Conservation (phyloP, 2,329 filamentous ascomycete genomes). For the Colletotrichum sp. region DNA sequence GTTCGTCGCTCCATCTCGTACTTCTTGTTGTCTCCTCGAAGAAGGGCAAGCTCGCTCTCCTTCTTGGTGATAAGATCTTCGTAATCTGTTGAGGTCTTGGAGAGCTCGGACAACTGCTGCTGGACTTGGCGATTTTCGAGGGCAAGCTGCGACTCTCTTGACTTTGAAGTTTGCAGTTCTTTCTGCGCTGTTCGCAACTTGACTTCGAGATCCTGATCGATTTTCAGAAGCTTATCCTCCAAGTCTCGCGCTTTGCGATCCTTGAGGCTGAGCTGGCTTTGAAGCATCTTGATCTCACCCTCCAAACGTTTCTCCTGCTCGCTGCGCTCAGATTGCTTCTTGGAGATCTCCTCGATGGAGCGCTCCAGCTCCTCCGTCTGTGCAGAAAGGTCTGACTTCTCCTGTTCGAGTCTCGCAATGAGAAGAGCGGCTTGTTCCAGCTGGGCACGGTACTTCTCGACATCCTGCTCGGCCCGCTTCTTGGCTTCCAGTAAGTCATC, state of each 20-base stretch:
- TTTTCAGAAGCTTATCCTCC: conserved; percentile 81
- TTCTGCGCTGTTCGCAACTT: conserved; percentile 81
- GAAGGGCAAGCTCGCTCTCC: conserved; percentile 87
- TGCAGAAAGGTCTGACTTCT: conserved; percentile 77
- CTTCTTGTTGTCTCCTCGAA: conserved; percentile 84
- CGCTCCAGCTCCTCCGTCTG: conserved; percentile 73
- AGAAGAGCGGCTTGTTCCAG: conserved; percentile 91
- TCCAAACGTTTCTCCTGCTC: conserved; percentile 77
- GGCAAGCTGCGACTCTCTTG: conserved; percentile 76
- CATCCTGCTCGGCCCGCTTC: conserved; percentile 84
- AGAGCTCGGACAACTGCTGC: conserved; percentile 84
- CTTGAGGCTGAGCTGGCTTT: conserved; percentile 87
- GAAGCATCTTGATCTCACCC: conserved; percentile 88
- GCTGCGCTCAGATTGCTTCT: conserved; percentile 74
- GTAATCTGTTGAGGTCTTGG: conserved; percentile 91
- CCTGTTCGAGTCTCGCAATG: conserved; percentile 83
- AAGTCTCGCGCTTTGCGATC: conserved; percentile 89
- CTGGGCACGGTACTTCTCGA: conserved; percentile 78
- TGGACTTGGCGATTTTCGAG: conserved; percentile 85
- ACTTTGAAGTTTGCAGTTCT: conserved; percentile 76
- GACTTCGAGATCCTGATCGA: conserved; percentile 87
- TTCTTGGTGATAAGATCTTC: conserved; percentile 93
- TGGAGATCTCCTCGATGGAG: conserved; percentile 73
- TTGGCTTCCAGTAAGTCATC: conserved; percentile 89
- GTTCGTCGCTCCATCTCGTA: conserved; percentile 80